A percentile compares a stretch with the other conserved stretches of the same genome.
phyloP scores from a whole-genome alignment of 495 filamentous ascomycete species.

The Hypoxylon trugodes region DNA sequence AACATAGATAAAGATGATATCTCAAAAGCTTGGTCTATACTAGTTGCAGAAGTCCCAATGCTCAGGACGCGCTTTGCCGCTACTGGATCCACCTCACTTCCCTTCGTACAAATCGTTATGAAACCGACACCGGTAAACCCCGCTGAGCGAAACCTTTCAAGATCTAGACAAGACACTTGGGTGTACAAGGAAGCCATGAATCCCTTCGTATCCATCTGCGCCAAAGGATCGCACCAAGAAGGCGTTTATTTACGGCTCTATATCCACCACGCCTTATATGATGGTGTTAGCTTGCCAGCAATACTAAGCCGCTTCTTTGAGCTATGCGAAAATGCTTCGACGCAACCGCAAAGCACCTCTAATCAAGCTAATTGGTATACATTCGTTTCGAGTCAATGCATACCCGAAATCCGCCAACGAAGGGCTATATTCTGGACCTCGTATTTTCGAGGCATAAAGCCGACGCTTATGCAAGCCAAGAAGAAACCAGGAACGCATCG shows the following conservation, averaged over 20 bases:
- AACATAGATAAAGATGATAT: conserved; percentile 48
- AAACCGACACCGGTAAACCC: conserved; percentile 26
- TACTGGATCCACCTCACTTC: conserved; percentile 51
- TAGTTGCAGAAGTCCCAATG: conserved; percentile 63
- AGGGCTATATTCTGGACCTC: conserved; percentile 61
- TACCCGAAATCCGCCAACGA: conserved; percentile 18
- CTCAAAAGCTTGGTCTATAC: conserved; percentile 61
- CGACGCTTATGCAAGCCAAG: neutral
- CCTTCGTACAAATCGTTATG: conserved; percentile 64
- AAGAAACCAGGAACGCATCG: neutral
- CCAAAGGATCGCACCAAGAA: conserved; percentile 9
- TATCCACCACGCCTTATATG: conserved; percentile 82
- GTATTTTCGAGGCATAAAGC: conserved; percentile 53
- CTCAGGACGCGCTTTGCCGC: conserved; percentile 69
- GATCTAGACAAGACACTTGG: conserved; percentile 24
- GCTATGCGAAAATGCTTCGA: conserved; percentile 21
- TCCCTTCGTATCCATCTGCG: conserved; percentile 23
- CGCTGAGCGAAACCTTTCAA: neutral
- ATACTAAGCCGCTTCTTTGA: conserved; percentile 51
- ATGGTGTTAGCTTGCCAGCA: conserved; percentile 71
- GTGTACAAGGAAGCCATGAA: conserved; percentile 15
- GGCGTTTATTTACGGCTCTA: conserved; percentile 51
- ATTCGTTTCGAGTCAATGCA: conserved; percentile 21
- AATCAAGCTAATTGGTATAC: conserved; percentile 35
- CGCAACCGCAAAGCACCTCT: neutral